phyloP scores from a whole-genome alignment of 768 basidiomycete species.

The Ramaria sp. region DNA sequence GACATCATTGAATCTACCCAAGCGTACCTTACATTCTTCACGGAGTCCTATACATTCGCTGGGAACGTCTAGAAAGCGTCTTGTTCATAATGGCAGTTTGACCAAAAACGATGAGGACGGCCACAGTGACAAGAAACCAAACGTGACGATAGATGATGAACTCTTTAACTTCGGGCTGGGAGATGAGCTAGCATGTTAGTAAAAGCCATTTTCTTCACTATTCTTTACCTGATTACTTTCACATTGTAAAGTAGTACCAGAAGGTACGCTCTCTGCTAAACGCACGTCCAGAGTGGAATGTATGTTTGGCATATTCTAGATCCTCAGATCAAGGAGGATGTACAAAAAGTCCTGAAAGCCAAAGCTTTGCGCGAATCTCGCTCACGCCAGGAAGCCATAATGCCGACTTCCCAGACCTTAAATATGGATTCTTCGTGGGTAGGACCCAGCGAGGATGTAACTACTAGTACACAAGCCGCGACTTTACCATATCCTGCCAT shows the following conservation, averaged over 20 bases:
- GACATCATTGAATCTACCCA: neutral
- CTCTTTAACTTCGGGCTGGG: slow-evolving; percentile 7
- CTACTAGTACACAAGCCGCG: neutral
- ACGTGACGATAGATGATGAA: neutral
- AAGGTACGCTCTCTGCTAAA: slow-evolving; percentile 3
- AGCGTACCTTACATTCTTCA: neutral
- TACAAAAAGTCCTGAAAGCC: slow-evolving; percentile 61
- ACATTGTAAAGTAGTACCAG: neutral
- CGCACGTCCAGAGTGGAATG: neutral
- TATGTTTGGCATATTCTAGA: slow-evolving; percentile 29
- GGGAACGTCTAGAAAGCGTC: neutral
- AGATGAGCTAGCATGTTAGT: neutral
- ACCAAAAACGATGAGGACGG: neutral
- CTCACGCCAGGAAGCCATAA: slow-evolving; percentile 1
- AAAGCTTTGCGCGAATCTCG: slow-evolving; percentile 71
- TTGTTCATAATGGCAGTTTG: neutral
- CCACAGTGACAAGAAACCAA: neutral
- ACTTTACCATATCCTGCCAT: slow-evolving; percentile 15
- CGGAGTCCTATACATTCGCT: neutral
- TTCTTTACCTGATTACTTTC: neutral
- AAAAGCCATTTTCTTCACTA: neutral
- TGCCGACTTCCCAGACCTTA: neutral
- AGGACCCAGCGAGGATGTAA: neutral
- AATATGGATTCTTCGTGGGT: neutral
- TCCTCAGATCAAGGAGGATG: slow-evolving; percentile 71